These are phyloP conservation scores for Claviceps cyperi DNA, from an alignment of 2,329 filamentous ascomycete species.

Conservation along the genomic window DNA sequence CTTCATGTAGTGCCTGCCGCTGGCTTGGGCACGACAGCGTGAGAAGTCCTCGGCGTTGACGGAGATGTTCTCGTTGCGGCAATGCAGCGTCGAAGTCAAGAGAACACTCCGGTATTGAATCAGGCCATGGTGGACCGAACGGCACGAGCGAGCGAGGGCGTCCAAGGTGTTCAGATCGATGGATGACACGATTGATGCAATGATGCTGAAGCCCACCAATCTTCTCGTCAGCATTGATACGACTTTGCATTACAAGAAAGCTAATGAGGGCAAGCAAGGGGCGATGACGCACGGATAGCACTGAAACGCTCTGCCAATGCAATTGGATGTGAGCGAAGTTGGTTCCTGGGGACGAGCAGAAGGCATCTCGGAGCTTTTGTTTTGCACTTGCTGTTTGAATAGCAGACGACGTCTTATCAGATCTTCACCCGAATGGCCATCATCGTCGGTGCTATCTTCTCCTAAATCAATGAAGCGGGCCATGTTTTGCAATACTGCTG, in stretches of 20 bases:
- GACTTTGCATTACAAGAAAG: neutral
- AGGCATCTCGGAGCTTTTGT: neutral
- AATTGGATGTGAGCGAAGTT: constrained; percentile 6
- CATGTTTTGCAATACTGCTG: constrained; percentile 5
- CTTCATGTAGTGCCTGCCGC: constrained; percentile 46
- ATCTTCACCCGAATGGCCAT: constrained; percentile 2
- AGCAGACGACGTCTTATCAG: constrained; percentile 2
- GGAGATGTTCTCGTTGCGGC: constrained; percentile 52
- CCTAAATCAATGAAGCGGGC: constrained; percentile 13
- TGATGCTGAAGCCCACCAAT: constrained; percentile 45
- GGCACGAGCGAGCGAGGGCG: constrained; percentile 68
- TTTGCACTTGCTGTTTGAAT: constrained; percentile 1
- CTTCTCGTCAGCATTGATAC: neutral
- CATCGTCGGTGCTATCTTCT: constrained; percentile 6
- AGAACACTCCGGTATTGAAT: constrained; percentile 65
- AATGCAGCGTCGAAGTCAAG: constrained; percentile 62
- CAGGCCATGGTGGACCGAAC: constrained; percentile 61
- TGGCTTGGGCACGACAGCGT: constrained; percentile 40
- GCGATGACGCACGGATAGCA: constrained; percentile 20
- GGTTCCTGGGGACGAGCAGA: neutral
- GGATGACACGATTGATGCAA: constrained; percentile 56
- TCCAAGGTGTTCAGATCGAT: constrained; percentile 83
- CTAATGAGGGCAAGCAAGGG: constrained; percentile 1
- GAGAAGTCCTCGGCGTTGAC: constrained; percentile 41
- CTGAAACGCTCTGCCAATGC: constrained; percentile 18